Evolutionary conservation across 2,329 filamentous ascomycete species (phyloP).

Genomic region (Geosmithia flava): DNA sequence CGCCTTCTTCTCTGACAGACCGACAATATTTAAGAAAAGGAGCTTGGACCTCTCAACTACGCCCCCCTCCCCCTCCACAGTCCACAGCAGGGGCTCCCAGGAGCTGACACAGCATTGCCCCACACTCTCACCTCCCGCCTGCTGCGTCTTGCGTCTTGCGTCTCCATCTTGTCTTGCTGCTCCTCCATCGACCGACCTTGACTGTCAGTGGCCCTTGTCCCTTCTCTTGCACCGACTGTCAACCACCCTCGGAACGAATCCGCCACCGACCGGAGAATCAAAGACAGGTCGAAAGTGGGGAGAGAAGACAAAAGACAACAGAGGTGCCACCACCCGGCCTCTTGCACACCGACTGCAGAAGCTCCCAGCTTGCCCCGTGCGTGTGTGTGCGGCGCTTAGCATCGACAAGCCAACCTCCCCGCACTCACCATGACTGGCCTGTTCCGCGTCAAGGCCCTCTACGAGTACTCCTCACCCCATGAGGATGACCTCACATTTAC

Average conservation of each 20-base stretch:
- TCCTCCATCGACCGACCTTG: background rate
- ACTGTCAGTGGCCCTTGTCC: background rate
- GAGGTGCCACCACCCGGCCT: background rate
- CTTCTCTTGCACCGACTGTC: background rate
- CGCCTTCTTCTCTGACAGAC: background rate
- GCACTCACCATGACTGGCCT: constrained; percentile 48
- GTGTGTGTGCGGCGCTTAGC: background rate
- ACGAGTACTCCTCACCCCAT: constrained; percentile 85
- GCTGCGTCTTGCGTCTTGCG: background rate
- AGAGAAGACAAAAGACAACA: background rate
- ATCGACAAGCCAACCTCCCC: constrained; percentile 1
- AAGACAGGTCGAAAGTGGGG: background rate
- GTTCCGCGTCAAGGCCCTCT: constrained; percentile 93
- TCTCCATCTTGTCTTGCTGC: background rate
- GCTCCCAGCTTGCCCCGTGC: background rate
- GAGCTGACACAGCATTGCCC: constrained; percentile 3
- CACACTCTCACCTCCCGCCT: constrained; percentile 1
- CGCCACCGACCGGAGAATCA: background rate
- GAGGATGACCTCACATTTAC: constrained; percentile 89
- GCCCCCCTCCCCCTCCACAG: background rate
- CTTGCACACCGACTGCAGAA: background rate
- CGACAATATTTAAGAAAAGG: background rate
- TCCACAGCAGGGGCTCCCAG: background rate
- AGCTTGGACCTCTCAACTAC: background rate
- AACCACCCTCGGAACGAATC: background rate